Base-by-base conservation (phyloP, 768 basidiomycete genomes). In the Russula virescens region DNA sequence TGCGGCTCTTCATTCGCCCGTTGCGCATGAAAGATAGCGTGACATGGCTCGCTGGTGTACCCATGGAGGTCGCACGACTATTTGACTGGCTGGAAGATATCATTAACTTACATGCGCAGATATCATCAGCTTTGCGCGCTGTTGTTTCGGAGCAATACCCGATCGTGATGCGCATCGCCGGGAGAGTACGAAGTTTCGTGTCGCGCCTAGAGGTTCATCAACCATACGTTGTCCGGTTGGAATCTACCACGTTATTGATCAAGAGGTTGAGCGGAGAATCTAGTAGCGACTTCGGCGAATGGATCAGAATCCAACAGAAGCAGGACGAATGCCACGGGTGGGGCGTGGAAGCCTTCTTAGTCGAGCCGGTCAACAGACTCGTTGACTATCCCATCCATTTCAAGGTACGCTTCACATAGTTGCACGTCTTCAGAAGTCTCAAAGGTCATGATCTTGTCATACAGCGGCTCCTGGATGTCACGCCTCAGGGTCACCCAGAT, bases 81-180 rank as follows among this genome's bases (percentile, higher is more conserved):
- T 85, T 98, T 63, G 92, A 94, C 72, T 92, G 90, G 87, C 75
- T 95, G 54, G 92, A 95, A 66, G 91, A 92, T 68, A 90, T 98
- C 63, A 78, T 88, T 11, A 85, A 86, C 58, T 76, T 94, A 2
- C 94, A 97, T 67, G 75, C 77, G 5, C 80, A 86, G 61, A 76
- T 97, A 26, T 77, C 80, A 9, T 76, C 78, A 4, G 73, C 79
- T 1, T 70, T 91, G 63, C 73, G 78, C 14, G 68, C 75, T 14
- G 69, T 77, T 31, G 75, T 79, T 21, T 71, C 77, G 18, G 70
- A 72, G 47, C 77, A 81, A 63, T 71, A 75, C 55, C 73, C 80
- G 1, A 73, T 81, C 50, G 73, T 88, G 16, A 75, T 77, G 55
- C 73, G 79, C 19, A 72, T 94, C 31, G 85, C 89, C 9, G 81